A percentile compares a stretch with the other conserved stretches of the same genome.
Evolutionary conservation across 2,329 filamentous ascomycete genomes (phyloP).

Genomic region (Fusarium musae): DNA sequence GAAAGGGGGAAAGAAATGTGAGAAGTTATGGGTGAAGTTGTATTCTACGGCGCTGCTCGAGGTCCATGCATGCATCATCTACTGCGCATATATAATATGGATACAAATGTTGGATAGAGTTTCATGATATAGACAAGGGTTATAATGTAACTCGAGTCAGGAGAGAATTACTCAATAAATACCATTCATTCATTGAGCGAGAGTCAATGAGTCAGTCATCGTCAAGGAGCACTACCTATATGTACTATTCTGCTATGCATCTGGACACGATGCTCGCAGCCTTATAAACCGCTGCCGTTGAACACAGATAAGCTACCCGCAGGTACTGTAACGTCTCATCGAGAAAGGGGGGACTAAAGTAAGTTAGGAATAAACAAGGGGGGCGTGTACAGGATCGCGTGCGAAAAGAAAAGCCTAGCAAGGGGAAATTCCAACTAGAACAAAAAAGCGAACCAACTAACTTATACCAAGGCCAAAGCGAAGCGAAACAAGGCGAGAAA

Average conservation of each 20-base stretch:
- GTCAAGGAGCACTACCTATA: neutral
- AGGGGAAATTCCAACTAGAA: constrained; percentile 15
- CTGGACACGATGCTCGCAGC: neutral
- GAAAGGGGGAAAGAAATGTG: neutral
- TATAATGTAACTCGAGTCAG: neutral
- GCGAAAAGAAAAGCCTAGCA: constrained; percentile 7
- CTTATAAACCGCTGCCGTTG: neutral
- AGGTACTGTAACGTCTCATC: constrained; percentile 20
- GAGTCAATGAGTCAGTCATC: neutral
- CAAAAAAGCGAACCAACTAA: constrained; percentile 25
- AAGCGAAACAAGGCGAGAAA: constrained; percentile 12
- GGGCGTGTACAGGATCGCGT: constrained; percentile 21
- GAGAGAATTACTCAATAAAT: neutral
- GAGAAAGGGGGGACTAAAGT: constrained; percentile 7
- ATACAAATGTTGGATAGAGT: constrained; percentile 11
- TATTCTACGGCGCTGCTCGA: constrained; percentile 25
- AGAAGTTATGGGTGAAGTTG: constrained; percentile 28
- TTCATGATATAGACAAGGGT: constrained; percentile 25
- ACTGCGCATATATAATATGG: constrained; percentile 20
- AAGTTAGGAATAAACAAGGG: constrained; percentile 21
- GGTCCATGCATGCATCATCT: constrained; percentile 29
- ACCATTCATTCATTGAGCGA: too few species aligned
- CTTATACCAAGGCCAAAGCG: constrained; percentile 28
- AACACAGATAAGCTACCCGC: constrained; percentile 23
- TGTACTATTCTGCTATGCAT: neutral